Conservation (phyloP, 495 filamentous ascomycete species). For the Aspergillus sclerotioniger region DNA sequence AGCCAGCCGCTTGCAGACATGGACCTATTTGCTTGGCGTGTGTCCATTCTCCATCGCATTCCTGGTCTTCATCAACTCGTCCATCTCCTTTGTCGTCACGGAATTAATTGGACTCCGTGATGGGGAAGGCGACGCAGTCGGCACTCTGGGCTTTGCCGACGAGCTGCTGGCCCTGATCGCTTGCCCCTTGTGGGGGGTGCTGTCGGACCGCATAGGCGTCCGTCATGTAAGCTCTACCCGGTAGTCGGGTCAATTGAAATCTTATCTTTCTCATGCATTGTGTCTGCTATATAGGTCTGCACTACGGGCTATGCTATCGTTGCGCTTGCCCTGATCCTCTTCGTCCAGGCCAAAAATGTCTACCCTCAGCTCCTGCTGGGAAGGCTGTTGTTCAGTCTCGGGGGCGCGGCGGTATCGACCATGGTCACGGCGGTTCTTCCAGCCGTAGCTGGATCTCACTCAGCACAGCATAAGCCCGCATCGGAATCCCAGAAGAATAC, state of each 20-base stretch:
- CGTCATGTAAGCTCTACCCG: slow-evolving; percentile 51
- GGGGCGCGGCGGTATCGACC: slow-evolving; percentile 86
- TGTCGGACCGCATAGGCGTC: slow-evolving; percentile 88
- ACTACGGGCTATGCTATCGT: slow-evolving; percentile 78
- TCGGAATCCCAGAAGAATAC: slow-evolving; percentile 16
- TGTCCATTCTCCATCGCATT: slow-evolving; percentile 95
- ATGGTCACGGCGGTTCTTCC: slow-evolving; percentile 98
- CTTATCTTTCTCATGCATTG: neutral
- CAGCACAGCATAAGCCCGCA: slow-evolving; percentile 7
- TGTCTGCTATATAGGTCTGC: slow-evolving; percentile 54
- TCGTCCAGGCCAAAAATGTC: slow-evolving; percentile 82
- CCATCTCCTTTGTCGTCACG: slow-evolving; percentile 90
- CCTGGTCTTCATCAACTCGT: slow-evolving; percentile 94
- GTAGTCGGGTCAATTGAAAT: neutral
- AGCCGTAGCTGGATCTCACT: slow-evolving; percentile 66
- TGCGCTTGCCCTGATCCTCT: slow-evolving; percentile 69
- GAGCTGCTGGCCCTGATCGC: slow-evolving; percentile 88
- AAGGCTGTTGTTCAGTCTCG: slow-evolving; percentile 82
- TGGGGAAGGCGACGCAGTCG: slow-evolving; percentile 83
- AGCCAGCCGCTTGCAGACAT: slow-evolving; percentile 69
- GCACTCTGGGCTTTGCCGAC: slow-evolving; percentile 93
- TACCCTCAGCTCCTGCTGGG: slow-evolving; percentile 89
- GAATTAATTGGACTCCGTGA: slow-evolving; percentile 76
- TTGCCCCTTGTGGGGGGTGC: slow-evolving; percentile 86
- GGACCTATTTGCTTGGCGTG: slow-evolving; percentile 83